These are phyloP conservation scores for Pythium phragmiticola DNA, from an alignment of 352 stramenopile species.

Conservation along the genomic window DNA sequence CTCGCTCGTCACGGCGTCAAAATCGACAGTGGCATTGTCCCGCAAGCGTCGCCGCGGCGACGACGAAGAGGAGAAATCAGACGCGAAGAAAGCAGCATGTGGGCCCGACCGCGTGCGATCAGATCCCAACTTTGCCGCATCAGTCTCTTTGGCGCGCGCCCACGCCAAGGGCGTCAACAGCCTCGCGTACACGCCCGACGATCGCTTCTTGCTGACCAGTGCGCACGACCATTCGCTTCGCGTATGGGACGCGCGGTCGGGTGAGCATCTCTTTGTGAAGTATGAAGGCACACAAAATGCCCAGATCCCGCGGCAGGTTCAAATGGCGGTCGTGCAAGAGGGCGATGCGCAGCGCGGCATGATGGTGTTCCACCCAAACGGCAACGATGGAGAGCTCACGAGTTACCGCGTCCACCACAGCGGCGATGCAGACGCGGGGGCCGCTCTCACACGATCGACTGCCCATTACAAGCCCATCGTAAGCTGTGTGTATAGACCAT, in stretches of 20 bases:
- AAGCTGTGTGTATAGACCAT: conserved; percentile 56
- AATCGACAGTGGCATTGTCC: background rate
- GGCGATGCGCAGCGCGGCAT: conserved; percentile 43
- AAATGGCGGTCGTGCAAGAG: conserved; percentile 67
- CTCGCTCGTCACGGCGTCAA: conserved; percentile 29
- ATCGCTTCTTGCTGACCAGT: conserved; percentile 59
- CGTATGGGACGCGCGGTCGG: conserved; percentile 60
- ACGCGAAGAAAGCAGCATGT: conserved; percentile 3
- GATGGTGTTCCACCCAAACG: conserved; percentile 65
- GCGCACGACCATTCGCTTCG: conserved; percentile 57
- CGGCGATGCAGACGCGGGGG: conserved; percentile 36
- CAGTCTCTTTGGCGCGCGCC: conserved; percentile 45
- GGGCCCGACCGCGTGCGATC: conserved; percentile 22
- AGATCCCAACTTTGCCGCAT: conserved; percentile 57
- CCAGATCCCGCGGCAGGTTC: conserved; percentile 38
- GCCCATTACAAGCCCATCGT: conserved; percentile 67
- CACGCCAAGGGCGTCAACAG: conserved; percentile 55
- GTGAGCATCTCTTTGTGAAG: conserved; percentile 70
- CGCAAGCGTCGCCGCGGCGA: conserved; percentile 18
- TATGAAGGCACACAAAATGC: conserved; percentile 43
- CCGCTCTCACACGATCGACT: conserved; percentile 29
- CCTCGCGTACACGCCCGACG: conserved; percentile 64
- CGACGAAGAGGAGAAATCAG: background rate
- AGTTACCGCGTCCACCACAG: conserved; percentile 60
- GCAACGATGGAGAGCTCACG: conserved; percentile 42